Percentiles rank a stretch among this genome's conserved stretches.
Conservation (phyloP, 306 rosid genomes). For the Trifolium subterraneum region DNA sequence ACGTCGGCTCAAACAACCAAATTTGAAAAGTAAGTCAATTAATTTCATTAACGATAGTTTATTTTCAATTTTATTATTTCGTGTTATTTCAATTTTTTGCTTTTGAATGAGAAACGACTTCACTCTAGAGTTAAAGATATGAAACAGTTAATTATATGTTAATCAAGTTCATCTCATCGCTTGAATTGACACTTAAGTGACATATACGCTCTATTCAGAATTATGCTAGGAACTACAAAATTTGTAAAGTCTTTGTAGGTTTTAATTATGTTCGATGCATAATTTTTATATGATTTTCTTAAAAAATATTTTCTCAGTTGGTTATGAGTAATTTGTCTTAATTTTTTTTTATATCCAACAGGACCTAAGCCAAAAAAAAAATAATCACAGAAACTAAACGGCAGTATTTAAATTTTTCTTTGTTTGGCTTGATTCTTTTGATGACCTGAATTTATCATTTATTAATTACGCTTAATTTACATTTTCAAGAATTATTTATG, state of each 20-base stretch:
- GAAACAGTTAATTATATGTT: not conserved
- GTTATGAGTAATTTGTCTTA: not conserved
- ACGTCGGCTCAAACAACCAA: slow-evolving; percentile 49
- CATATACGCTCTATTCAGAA: not conserved
- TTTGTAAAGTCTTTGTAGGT: not conserved
- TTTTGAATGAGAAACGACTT: not conserved
- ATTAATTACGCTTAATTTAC: not conserved
- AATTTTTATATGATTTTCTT: not conserved
- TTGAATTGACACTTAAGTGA: not conserved
- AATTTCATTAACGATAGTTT: not conserved
- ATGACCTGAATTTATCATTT: not conserved
- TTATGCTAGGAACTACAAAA: not conserved
- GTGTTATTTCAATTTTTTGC: not conserved
- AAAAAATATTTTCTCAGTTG: not conserved
- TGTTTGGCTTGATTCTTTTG: not conserved
- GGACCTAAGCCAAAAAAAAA: no score
- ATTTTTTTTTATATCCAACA: no score
- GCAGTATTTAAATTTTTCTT: not conserved
- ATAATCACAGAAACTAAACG: no score
- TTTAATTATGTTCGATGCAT: not conserved
- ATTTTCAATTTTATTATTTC: not conserved
- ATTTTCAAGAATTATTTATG: not conserved
- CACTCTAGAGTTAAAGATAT: not conserved
- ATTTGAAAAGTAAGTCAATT: slow-evolving; percentile 64
- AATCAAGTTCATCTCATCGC: not conserved